phyloP scores from a whole-genome alignment of 768 basidiomycete species.

The Mycena latifolia region DNA sequence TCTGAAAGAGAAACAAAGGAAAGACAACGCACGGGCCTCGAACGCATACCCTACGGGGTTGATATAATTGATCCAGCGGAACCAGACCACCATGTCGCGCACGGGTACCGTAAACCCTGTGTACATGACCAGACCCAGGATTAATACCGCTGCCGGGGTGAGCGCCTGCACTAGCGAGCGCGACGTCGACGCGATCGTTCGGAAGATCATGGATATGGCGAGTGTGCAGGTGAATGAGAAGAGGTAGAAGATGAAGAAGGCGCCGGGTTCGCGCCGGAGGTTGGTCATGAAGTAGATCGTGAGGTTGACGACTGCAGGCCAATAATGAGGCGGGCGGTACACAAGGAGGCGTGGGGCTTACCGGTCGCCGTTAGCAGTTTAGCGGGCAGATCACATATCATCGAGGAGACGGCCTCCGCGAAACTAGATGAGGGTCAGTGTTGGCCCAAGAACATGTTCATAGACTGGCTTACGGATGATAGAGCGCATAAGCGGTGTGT shows the following conservation, averaged over 20 bases:
- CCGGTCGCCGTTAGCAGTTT: conserved; percentile 39
- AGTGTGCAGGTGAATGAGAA: conserved; percentile 45
- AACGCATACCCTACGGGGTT: conserved; percentile 61
- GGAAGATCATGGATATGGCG: conserved; percentile 51
- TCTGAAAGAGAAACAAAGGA: neutral
- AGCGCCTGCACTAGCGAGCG: conserved; percentile 48
- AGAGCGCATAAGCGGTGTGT: conserved; percentile 55
- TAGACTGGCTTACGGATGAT: conserved; percentile 45
- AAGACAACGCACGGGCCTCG: conserved; percentile 43
- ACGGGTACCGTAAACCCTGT: conserved; percentile 54
- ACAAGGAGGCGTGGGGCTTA: neutral
- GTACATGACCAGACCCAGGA: conserved; percentile 55
- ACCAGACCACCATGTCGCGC: conserved; percentile 43
- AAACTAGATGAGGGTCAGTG: conserved; percentile 21
- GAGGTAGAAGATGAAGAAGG: conserved; percentile 56
- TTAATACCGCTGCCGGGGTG: conserved; percentile 45
- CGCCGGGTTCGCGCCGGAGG: conserved; percentile 49
- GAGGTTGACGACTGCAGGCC: conserved; percentile 44
- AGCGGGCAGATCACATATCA: conserved; percentile 52
- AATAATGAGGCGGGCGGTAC: neutral
- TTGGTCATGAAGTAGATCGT: conserved; percentile 59
- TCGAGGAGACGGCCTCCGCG: conserved; percentile 53
- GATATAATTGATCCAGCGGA: conserved; percentile 52
- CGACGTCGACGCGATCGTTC: conserved; percentile 48
- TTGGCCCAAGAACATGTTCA: too few species aligned